Evolutionary conservation across 108 stramenopile species (phyloP).

Genomic region (Conticribra weissflogii): DNA sequence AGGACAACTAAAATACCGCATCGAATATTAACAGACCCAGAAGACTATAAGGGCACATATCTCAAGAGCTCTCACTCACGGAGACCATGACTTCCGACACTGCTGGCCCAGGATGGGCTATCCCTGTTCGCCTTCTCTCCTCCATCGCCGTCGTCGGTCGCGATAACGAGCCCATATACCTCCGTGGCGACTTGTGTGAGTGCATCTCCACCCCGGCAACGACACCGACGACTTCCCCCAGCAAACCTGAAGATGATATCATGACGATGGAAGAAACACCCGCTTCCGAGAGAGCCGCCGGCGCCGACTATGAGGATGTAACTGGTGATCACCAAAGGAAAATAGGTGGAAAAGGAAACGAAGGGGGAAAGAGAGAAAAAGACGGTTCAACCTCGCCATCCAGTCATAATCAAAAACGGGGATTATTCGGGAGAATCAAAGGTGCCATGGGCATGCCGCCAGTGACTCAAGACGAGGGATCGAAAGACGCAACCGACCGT

Average conservation of each 20-base stretch:
- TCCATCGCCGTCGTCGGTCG: constrained; percentile 48
- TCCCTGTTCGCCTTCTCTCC: constrained; percentile 38
- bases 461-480: neutral
- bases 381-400: too few relatives aligned
- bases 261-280: neutral
- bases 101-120: constrained; percentile 1
- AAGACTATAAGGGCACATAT: too few relatives aligned
- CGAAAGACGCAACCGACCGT: neutral
- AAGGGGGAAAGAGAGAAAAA: too few relatives aligned
- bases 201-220: neutral
- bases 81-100: neutral
- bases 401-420: constrained; percentile 11
- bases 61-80: too few relatives aligned
- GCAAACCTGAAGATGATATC: neutral
- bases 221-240: constrained; percentile 2
- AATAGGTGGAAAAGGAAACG: too few relatives aligned
- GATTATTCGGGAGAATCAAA: constrained; percentile 28
- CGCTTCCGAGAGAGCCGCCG: neutral
- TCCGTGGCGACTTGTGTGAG: constrained; percentile 32
- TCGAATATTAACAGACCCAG: too few relatives aligned
- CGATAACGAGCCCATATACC: constrained; percentile 51
- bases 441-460: neutral
- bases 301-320: constrained; percentile 4
- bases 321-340: neutral
- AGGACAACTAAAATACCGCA: too few relatives aligned